phyloP scores from a whole-genome alignment of 2,329 filamentous ascomycete species.

The Raffaelea arxii region DNA sequence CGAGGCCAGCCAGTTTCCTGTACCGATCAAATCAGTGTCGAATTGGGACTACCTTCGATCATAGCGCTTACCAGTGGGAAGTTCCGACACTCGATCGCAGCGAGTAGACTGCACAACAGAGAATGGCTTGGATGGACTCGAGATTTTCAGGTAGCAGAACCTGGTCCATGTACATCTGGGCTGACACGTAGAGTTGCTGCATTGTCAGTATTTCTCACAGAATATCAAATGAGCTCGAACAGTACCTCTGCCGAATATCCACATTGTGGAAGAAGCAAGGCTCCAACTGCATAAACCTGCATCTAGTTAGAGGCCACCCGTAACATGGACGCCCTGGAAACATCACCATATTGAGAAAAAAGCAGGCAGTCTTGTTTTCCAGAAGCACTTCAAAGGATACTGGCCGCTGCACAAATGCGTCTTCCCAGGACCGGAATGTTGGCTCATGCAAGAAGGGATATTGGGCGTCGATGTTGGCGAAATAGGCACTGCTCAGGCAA shows the following conservation, averaged over 20 bases:
- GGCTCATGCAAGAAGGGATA: slow-evolving; percentile 23
- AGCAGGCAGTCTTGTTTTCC: too few species aligned
- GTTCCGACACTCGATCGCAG: slow-evolving; percentile 18
- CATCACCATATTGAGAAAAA: too few species aligned
- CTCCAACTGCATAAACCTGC: too few species aligned
- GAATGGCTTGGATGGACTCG: slow-evolving; percentile 21
- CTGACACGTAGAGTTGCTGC: neutral
- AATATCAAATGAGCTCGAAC: too few species aligned
- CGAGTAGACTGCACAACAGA: slow-evolving; percentile 22
- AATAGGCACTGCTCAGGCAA: slow-evolving; percentile 19
- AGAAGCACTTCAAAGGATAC: too few species aligned
- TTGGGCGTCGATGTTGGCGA: slow-evolving; percentile 23
- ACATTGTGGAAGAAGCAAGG: too few species aligned
- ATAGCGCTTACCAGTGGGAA: slow-evolving; percentile 16
- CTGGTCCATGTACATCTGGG: neutral
- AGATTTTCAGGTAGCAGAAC: slow-evolving; percentile 8
- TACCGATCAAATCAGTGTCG: neutral
- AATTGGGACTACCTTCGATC: neutral
- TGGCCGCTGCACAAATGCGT: too few species aligned
- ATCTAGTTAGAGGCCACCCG: too few species aligned
- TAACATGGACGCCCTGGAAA: too few species aligned
- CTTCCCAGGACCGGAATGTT: slow-evolving; percentile 11
- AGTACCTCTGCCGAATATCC: too few species aligned
- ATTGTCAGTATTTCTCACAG: neutral
- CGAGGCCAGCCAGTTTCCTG: slow-evolving; percentile 19